Evolutionary conservation across 768 basidiomycete genomes (phyloP).

Genomic region (Lentinula aciculospora): DNA sequence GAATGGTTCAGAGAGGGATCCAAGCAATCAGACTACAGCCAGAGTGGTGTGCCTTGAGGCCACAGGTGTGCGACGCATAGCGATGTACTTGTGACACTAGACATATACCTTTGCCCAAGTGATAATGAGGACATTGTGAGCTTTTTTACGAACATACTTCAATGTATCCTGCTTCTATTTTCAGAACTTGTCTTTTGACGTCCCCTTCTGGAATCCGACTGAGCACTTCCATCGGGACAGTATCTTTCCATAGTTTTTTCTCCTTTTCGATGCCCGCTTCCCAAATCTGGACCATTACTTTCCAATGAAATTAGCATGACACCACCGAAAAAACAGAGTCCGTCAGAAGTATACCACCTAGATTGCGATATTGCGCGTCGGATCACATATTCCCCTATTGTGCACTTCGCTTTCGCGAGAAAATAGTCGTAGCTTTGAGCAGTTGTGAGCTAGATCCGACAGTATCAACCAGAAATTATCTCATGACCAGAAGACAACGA

Average conservation of each 20-base stretch:
- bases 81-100: not conserved
- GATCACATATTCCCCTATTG: not conserved
- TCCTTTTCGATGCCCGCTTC: not conserved
- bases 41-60: slow-evolving; percentile 45
- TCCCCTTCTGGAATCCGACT: too few species aligned
- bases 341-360: not conserved
- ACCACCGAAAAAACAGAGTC: not conserved
- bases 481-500: too few species aligned
- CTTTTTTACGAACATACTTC: too few species aligned
- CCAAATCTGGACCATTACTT: not conserved
- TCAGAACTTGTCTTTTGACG: too few species aligned
- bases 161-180: too few species aligned
- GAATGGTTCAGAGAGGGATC: slow-evolving; percentile 41
- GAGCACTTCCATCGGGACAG: too few species aligned
- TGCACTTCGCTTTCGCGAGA: not conserved
- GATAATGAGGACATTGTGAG: too few species aligned
- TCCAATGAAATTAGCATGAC: not conserved
- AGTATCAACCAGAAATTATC: too few species aligned
- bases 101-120: too few species aligned
- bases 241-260: too few species aligned
- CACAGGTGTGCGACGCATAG: slow-evolving; percentile 29
- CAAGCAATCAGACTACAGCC: slow-evolving; percentile 39
- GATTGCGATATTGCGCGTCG: not conserved
- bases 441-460: too few species aligned
- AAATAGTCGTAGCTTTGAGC: not conserved